Percentiles rank a stretch among this genome's conserved stretches.
phyloP scores from a whole-genome alignment of 208 protist genomes.

The Trichomonas gallinae region DNA sequence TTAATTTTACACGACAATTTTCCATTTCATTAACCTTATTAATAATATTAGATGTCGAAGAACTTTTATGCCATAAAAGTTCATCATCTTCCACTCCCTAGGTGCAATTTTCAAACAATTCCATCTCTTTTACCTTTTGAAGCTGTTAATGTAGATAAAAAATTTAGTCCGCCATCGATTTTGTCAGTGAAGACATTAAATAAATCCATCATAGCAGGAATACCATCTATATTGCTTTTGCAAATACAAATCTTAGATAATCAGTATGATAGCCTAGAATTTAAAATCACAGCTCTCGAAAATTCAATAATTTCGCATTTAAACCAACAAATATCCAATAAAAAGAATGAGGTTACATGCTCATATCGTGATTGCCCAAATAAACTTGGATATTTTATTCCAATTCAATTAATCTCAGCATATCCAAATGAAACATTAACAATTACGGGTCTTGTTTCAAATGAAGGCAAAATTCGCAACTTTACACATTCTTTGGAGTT shows the following conservation, averaged over 20 bases:
- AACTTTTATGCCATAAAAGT: not conserved
- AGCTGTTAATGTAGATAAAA: not conserved
- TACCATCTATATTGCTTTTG: not conserved
- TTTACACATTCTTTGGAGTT: not conserved
- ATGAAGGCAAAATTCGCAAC: not conserved
- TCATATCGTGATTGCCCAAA: not conserved
- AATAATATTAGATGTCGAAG: no score
- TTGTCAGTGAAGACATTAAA: not conserved
- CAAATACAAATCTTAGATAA: not conserved
- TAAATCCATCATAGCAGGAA: not conserved
- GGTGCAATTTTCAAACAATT: not conserved
- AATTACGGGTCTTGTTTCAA: not conserved
- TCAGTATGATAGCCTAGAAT: not conserved
- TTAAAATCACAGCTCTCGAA: not conserved
- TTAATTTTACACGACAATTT: no score
- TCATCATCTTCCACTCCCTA: not conserved
- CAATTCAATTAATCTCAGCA: not conserved
- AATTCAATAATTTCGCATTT: not conserved
- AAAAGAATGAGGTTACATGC: not conserved
- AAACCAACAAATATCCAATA: not conserved
- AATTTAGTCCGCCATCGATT: not conserved
- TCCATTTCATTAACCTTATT: no score
- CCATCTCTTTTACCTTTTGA: not conserved
- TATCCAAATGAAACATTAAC: not conserved
- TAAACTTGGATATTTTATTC: not conserved